phyloP scores from a whole-genome alignment of 805 yeast species.

The Saccharomycopsis synnaedendra region DNA sequence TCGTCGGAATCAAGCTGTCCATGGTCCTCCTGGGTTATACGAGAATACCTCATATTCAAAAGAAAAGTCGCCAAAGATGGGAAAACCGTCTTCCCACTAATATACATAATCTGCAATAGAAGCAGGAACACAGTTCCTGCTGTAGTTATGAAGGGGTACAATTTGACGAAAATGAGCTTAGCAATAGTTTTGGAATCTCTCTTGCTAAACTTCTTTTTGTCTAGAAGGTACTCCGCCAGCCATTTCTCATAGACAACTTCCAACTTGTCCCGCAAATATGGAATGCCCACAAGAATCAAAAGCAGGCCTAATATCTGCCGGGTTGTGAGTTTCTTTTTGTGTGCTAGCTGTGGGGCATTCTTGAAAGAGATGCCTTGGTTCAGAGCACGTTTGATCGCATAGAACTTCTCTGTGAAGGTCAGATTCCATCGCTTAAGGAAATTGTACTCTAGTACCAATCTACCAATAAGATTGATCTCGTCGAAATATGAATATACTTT shows the following conservation, averaged over 20 bases:
- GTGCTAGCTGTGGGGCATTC: slow-evolving; percentile 23
- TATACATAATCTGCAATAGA: slow-evolving; percentile 46
- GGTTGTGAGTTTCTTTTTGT: slow-evolving; percentile 37
- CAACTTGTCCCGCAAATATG: slow-evolving; percentile 61
- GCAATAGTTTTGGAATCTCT: slow-evolving; percentile 16
- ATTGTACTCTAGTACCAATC: slow-evolving; percentile 60
- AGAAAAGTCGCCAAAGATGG: slow-evolving; percentile 52
- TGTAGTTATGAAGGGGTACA: slow-evolving; percentile 51
- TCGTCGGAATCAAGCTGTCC: slow-evolving; percentile 24
- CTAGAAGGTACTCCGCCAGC: slow-evolving; percentile 46
- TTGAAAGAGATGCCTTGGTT: slow-evolving; percentile 19
- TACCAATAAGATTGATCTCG: slow-evolving; percentile 51
- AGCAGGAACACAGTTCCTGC: slow-evolving; percentile 38
- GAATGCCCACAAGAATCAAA: slow-evolving; percentile 48
- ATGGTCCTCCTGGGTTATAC: slow-evolving; percentile 44
- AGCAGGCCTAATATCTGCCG: slow-evolving; percentile 46
- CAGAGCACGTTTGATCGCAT: slow-evolving; percentile 62
- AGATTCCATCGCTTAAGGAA: slow-evolving; percentile 69
- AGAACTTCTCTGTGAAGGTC: slow-evolving; percentile 83
- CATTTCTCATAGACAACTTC: slow-evolving; percentile 52
- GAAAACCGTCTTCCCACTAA: slow-evolving; percentile 49
- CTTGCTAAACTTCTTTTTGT: slow-evolving; percentile 15
- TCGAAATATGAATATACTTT: slow-evolving; percentile 60
- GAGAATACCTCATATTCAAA: slow-evolving; percentile 52
- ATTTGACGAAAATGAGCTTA: slow-evolving; percentile 36